Evolutionary conservation across 176 grass and related monocot species (phyloP).

Genomic region (Ananas comosus): DNA sequence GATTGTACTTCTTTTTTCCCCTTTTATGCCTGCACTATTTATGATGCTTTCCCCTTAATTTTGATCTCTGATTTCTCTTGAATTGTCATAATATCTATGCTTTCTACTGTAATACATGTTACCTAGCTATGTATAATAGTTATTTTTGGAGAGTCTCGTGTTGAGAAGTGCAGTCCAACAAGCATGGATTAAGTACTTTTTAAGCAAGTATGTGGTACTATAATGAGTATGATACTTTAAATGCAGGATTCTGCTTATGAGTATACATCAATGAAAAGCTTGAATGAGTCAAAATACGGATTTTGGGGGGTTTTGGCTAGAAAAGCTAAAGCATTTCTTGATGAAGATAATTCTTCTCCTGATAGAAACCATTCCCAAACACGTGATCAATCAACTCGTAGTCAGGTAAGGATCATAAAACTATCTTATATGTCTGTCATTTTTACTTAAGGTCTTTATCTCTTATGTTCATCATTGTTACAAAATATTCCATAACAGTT

Average conservation of each 20-base stretch:
- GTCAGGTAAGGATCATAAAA: slow-evolving; percentile 35
- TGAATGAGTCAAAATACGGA: slow-evolving; percentile 83
- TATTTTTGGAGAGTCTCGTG: not conserved
- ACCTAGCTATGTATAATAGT: not conserved
- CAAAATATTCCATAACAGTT: not conserved
- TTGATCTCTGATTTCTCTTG: too few species aligned
- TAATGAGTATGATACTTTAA: slow-evolving; percentile 1
- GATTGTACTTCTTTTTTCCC: not conserved
- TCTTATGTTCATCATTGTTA: not conserved
- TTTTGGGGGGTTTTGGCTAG: slow-evolving; percentile 69
- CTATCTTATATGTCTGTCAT: not conserved
- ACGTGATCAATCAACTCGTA: slow-evolving; percentile 24
- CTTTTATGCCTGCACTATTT: not conserved
- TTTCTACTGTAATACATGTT: too few species aligned
- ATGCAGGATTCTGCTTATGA: slow-evolving; percentile 56
- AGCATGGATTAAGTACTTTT: not conserved
- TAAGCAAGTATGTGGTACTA: not conserved
- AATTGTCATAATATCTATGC: too few species aligned
- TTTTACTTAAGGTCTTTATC: not conserved
- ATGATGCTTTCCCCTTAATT: too few species aligned
- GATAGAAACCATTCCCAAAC: slow-evolving; percentile 24
- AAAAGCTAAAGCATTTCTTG: slow-evolving; percentile 83
- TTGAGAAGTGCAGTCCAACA: not conserved
- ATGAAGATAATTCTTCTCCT: slow-evolving; percentile 50
- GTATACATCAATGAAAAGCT: slow-evolving; percentile 81